Percentiles rank a stretch among this genome's conserved stretches.
These are phyloP conservation scores for Porcisia deanei DNA, from an alignment of 208 protist genomes.

Conservation along the genomic window DNA sequence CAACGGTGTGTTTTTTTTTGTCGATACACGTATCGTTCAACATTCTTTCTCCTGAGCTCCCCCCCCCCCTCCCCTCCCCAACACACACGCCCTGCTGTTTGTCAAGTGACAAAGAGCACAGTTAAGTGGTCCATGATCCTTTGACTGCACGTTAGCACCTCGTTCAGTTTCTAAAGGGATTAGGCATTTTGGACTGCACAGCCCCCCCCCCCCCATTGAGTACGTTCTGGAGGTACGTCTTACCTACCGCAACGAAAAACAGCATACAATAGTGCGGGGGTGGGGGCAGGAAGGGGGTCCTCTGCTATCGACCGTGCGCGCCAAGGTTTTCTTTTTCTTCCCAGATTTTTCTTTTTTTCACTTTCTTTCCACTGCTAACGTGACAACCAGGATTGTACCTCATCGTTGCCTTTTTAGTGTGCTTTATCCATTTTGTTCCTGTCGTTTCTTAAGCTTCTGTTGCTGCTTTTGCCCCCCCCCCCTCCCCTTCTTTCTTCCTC, in stretches of 20 bases:
- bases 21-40: conserved; percentile 3
- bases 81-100: too few relatives aligned
- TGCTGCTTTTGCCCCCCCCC: not conserved
- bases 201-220: not conserved
- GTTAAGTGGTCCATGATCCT: conserved; percentile 1
- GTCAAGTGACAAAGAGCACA: not conserved
- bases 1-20: not conserved
- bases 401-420: not conserved
- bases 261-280: not conserved
- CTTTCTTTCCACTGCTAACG: not conserved
- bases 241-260: not conserved
- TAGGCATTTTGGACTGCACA: not conserved
- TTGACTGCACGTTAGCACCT: not conserved
- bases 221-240: not conserved
- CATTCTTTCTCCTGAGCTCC: not conserved
- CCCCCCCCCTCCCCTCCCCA: not conserved
- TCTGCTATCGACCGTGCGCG: not conserved
- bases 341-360: not conserved
- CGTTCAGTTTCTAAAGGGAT: not conserved
- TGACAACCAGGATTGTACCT: not conserved
- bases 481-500: not conserved
- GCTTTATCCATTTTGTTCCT: not conserved
- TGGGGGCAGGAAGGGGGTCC: not conserved
- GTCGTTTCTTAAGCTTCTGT: conserved; percentile 4
- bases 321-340: not conserved